Base-by-base conservation (phyloP, 345 rosid species). In the Corchorus olitorius region DNA sequence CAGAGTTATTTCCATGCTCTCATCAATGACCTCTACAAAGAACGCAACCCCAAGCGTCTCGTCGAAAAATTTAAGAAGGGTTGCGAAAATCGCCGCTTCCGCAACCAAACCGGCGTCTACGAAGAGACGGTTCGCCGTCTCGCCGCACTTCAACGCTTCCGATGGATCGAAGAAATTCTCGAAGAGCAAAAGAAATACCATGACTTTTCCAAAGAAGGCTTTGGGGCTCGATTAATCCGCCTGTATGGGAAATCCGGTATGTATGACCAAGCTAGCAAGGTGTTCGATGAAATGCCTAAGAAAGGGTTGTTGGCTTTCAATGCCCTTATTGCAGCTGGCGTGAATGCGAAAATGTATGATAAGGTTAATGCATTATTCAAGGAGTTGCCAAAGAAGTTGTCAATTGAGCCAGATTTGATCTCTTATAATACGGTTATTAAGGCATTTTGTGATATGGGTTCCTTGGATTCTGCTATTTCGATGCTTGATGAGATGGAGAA, bases 221-320 rank as follows among this genome's bases (percentile, higher is more conserved):
- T 93, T 72, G 75, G 83, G 2, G 84, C 86, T 10, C 84, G 90
- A 71, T 65, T 92, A 34, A 86, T 93, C 10, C 15, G 19, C 4
- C 73, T 90, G 0, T 90, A 88, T 13, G 95, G 95, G 0, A 75
- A 63, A 16, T 85, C 85, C 0, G 92, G 90, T 45, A 89, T 93
- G 97, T 81, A 77, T 55, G 90, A 91, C 54, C 70, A 89, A 48
- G 97, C 94, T 4, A 85, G 80, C 79, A 87, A 87, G 74, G 71
- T 91, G 94, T 90, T 93, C 87, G 94, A 90, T 72, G 92, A 90
- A 90, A 90, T 92, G 94, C 85, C 88, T 1, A 81, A 79, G 1
- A 78, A 11, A 89, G 87, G 52, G 4, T 86, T 87, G 8, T 71
- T 85, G 79, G 89, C 98, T 13, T 87, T 88, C 80, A 93, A 92